These are phyloP conservation scores for Ricinus communis DNA, from an alignment of 345 rosid species.

Conservation along the genomic window DNA sequence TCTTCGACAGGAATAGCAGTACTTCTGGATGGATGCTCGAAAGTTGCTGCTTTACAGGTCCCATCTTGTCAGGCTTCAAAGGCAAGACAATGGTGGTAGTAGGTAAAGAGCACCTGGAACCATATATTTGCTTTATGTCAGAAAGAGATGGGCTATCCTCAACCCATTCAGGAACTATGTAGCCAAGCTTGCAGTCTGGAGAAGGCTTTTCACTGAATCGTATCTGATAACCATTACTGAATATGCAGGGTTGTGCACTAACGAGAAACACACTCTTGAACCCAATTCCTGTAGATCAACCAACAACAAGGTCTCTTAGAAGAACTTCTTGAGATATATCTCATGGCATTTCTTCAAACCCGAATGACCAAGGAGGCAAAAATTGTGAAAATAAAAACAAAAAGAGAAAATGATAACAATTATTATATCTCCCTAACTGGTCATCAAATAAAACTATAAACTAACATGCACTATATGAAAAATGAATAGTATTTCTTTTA, in stretches of 20 bases:
- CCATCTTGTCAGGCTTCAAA: conserved; percentile 57
- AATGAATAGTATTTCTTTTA: too few relatives aligned
- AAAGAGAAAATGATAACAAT: too few relatives aligned
- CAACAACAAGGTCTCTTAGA: not conserved
- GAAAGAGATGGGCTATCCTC: conserved; percentile 49
- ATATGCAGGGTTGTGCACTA: conserved; percentile 16
- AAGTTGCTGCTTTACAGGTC: conserved; percentile 67
- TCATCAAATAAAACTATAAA: too few relatives aligned
- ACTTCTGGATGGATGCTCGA: conserved; percentile 68
- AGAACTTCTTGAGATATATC: too few relatives aligned
- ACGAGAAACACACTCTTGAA: conserved; percentile 25
- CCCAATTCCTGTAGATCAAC: conserved; percentile 17
- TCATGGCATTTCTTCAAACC: too few relatives aligned
- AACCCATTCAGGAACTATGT: conserved; percentile 80
- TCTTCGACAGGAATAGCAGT: conserved; percentile 57
- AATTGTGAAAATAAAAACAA: too few relatives aligned
- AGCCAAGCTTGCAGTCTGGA: conserved; percentile 58
- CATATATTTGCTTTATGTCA: conserved; percentile 52
- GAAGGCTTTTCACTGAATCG: conserved; percentile 65
- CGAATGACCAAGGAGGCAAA: too few relatives aligned
- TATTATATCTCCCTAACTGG: too few relatives aligned
- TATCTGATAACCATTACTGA: conserved; percentile 45
- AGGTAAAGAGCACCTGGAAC: conserved; percentile 46
- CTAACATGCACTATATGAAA: too few relatives aligned
- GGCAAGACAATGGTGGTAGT: conserved; percentile 63